phyloP scores from a whole-genome alignment of 2,329 filamentous ascomycete species.

The Sarocladium kiliense region DNA sequence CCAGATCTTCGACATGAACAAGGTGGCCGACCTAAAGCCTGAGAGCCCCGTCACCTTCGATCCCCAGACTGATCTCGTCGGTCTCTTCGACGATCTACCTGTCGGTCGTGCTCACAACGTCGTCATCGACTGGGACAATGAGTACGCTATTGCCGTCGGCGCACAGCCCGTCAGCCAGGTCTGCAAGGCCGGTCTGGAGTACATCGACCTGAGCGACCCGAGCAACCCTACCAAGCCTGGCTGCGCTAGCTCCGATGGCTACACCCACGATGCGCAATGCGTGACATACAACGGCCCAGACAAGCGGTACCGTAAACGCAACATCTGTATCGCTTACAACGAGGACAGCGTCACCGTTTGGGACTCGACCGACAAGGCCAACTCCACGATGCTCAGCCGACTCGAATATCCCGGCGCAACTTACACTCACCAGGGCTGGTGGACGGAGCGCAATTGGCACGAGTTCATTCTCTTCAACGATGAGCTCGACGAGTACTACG shows the following conservation, averaged over 20 bases:
- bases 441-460: slow-evolving; percentile 18
- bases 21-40: slow-evolving; percentile 38
- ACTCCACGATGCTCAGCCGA: slow-evolving; percentile 33
- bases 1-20: slow-evolving; percentile 58
- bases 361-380: slow-evolving; percentile 38
- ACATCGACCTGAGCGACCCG: slow-evolving; percentile 52
- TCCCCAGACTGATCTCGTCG: slow-evolving; percentile 13
- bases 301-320: slow-evolving; percentile 31
- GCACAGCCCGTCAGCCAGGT: slow-evolving; percentile 32
- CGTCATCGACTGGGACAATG: slow-evolving; percentile 33
- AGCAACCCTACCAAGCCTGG: slow-evolving; percentile 47
- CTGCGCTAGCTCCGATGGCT: slow-evolving; percentile 49
- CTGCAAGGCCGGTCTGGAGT: slow-evolving; percentile 49
- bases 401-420: slow-evolving; percentile 42
- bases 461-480: slow-evolving; percentile 35
- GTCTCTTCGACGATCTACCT: slow-evolving; percentile 19
- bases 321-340: slow-evolving; percentile 28
- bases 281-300: slow-evolving; percentile 22
- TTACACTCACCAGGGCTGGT: slow-evolving; percentile 46
- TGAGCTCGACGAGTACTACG: slow-evolving; percentile 34
- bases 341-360: slow-evolving; percentile 30
- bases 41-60: slow-evolving; percentile 18
- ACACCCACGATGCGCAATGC: slow-evolving; percentile 44
- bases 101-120: slow-evolving; percentile 13
- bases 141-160: slow-evolving; percentile 41